phyloP scores from a whole-genome alignment of 1,284 basidiomycete genomes.

The Tremellales sp. region DNA sequence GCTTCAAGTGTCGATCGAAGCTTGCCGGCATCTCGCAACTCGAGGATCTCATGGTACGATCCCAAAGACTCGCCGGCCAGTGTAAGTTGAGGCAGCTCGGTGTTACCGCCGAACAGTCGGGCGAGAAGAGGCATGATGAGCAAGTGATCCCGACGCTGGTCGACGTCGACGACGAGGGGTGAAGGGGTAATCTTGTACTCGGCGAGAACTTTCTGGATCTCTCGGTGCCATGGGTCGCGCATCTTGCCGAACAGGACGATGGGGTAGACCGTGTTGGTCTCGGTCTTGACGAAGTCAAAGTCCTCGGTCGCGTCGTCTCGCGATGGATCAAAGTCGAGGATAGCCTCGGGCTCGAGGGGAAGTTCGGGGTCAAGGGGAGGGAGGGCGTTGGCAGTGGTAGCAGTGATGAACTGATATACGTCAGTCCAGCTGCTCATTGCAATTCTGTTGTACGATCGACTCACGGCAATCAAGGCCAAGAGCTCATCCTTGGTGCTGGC shows the following conservation, averaged over 20 bases:
- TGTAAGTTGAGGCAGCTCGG: constrained; percentile 65
- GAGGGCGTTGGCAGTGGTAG: constrained; percentile 71
- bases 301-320: constrained; percentile 53
- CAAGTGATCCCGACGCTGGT: constrained; percentile 59
- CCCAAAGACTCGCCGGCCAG: constrained; percentile 62
- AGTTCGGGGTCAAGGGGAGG: constrained; percentile 62
- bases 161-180: constrained; percentile 69
- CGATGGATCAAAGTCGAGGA: constrained; percentile 77
- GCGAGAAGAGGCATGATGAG: constrained; percentile 53
- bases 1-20: constrained; percentile 56
- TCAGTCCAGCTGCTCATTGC: not conserved
- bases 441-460: constrained; percentile 4
- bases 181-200: constrained; percentile 61
- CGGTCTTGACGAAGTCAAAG: constrained; percentile 37
- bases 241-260: constrained; percentile 74
- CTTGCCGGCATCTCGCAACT: constrained; percentile 51
- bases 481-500: constrained; percentile 59
- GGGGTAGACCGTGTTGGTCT: constrained; percentile 68
- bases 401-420: constrained; percentile 60
- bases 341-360: constrained; percentile 70
- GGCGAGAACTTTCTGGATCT: constrained; percentile 61
- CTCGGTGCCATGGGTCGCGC: constrained; percentile 54
- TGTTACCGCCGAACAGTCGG: constrained; percentile 56
- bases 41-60: constrained; percentile 57
- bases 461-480: constrained; percentile 62